phyloP scores from a whole-genome alignment of 2,329 filamentous ascomycete genomes.

The Myrmaecium sp. region DNA sequence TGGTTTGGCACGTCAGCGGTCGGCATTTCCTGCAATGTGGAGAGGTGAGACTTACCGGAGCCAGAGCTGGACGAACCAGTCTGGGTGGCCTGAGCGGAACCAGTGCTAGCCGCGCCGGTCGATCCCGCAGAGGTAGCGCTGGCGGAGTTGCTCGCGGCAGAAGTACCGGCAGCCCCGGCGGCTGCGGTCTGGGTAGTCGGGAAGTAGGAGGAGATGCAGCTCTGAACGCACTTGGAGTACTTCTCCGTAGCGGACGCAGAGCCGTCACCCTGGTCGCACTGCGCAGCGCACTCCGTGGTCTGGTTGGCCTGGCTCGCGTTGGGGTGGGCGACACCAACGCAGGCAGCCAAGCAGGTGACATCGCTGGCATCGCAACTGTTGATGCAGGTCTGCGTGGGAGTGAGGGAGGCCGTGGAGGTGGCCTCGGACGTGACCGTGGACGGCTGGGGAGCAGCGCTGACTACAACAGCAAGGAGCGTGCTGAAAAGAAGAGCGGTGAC shows the following conservation, averaged over 20 bases:
- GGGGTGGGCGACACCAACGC: constrained; percentile 35
- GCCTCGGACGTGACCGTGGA: constrained; percentile 18
- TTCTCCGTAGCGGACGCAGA: constrained; percentile 25
- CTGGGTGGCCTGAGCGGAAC: too few relatives aligned
- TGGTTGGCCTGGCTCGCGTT: constrained; percentile 31
- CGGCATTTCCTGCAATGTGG: too few relatives aligned
- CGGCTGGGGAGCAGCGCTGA: constrained; percentile 23
- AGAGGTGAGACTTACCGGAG: too few relatives aligned
- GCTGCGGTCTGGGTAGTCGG: constrained; percentile 15
- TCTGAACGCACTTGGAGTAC: constrained; percentile 31
- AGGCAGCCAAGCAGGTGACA: constrained; percentile 34
- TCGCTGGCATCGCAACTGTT: constrained; percentile 24
- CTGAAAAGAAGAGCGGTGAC: constrained; percentile 27
- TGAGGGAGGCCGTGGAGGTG: constrained; percentile 15
- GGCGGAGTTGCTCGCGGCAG: constrained; percentile 10
- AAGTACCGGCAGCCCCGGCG: constrained; percentile 6
- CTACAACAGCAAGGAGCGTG: constrained; percentile 27
- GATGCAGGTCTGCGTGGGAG: constrained; percentile 17
- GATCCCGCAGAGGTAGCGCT: constrained; percentile 9
- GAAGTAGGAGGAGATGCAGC: constrained; percentile 33
- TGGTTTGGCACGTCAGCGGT: too few relatives aligned
- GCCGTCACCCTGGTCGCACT: constrained; percentile 37
- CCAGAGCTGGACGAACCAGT: constrained; percentile 6
- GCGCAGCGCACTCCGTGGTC: constrained; percentile 33
- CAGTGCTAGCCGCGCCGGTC: constrained; percentile 5